Conservation (phyloP, 139 green algal species). For the Coelastrella sp. region DNA sequence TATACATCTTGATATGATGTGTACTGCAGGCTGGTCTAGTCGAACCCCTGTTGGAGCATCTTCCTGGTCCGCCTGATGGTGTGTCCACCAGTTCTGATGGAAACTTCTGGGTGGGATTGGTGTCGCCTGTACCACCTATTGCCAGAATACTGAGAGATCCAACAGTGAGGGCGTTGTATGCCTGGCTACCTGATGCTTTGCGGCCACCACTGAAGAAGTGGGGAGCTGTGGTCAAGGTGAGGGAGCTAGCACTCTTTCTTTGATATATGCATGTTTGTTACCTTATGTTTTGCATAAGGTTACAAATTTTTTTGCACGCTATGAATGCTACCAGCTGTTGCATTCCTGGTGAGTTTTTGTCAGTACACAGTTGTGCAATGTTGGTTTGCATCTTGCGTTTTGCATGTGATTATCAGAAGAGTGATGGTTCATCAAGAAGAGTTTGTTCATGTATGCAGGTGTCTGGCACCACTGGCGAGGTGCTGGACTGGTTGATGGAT, state of each 20-base stretch:
- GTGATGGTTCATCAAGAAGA: background rate
- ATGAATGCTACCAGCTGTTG: no score
- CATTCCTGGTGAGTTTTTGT: no score
- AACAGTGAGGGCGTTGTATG: conserved; percentile 34
- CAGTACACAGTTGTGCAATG: no score
- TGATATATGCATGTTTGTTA: background rate
- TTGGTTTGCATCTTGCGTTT: background rate
- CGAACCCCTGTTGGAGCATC: conserved; percentile 52
- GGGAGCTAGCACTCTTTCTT: background rate
- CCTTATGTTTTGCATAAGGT: background rate
- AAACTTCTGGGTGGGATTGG: conserved; percentile 67
- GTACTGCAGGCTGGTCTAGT: conserved; percentile 51
- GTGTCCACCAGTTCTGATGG: conserved; percentile 53
- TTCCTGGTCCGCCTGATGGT: conserved; percentile 73
- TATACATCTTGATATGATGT: no score
- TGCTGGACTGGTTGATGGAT: conserved; percentile 57
- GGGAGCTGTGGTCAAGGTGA: conserved; percentile 57
- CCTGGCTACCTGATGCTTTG: conserved; percentile 51
- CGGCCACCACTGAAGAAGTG: conserved; percentile 47
- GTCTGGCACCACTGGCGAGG: conserved; percentile 42
- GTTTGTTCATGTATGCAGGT: conserved; percentile 33
- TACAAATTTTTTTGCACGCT: no score
- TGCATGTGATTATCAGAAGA: background rate
- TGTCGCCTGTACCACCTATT: conserved; percentile 47
- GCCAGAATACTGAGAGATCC: conserved; percentile 43